Conservation (phyloP, 257 asterid species). For the Verbascum thapsus region DNA sequence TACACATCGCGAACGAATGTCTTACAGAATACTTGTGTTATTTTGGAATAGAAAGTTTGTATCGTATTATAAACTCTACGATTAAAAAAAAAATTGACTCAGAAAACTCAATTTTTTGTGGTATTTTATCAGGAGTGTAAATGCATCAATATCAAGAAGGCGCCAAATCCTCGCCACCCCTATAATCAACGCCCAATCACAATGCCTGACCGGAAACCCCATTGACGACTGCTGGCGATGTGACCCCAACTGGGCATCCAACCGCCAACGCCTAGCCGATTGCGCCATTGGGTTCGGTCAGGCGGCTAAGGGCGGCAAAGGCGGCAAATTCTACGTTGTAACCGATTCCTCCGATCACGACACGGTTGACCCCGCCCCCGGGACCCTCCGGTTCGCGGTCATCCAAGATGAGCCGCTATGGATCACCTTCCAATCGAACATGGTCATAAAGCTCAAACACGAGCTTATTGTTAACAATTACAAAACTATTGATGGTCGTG, state of each 20-base stretch:
- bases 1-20: no score
- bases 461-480: conserved; percentile 68
- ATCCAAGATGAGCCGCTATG: conserved; percentile 88
- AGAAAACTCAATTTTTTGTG: background rate
- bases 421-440: conserved; percentile 65
- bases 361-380: conserved; percentile 66
- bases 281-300: conserved; percentile 82
- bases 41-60: no score
- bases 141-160: conserved; percentile 61
- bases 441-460: conserved; percentile 75
- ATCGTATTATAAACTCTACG: no score
- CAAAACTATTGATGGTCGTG: conserved; percentile 90
- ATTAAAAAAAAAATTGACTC: no score
- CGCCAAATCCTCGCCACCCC: conserved; percentile 41
- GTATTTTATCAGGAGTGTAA: conserved; percentile 53
- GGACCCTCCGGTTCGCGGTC: conserved; percentile 86
- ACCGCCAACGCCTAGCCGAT: conserved; percentile 81
- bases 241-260: conserved; percentile 66
- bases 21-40: no score
- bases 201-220: conserved; percentile 91
- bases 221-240: conserved; percentile 98
- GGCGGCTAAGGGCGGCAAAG: conserved; percentile 73
- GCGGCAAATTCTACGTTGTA: conserved; percentile 66
- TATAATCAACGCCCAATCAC: conserved; percentile 37
- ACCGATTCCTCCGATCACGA: conserved; percentile 82